Evolutionary conservation across 2,329 filamentous ascomycete genomes (phyloP).

Genomic region (Ceratocystis smalleyi): DNA sequence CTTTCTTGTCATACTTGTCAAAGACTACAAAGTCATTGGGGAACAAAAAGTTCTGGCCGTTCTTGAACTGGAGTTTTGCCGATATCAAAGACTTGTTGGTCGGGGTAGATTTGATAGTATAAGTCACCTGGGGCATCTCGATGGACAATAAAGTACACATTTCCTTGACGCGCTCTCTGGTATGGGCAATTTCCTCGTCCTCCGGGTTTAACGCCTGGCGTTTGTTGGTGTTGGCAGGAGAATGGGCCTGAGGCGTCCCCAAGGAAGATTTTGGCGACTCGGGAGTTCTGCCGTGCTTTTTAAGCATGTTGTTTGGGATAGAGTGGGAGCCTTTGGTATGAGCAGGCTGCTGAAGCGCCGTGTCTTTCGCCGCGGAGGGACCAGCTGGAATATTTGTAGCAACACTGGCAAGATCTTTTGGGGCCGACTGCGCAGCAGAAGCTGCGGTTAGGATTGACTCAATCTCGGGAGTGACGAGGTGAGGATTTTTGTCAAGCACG

Average conservation of each 20-base stretch:
- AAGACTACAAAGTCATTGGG: conserved; percentile 25
- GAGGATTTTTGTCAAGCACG: not conserved
- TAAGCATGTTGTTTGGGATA: not conserved
- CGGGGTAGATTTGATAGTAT: not conserved
- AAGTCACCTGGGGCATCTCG: not conserved
- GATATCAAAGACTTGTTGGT: not conserved
- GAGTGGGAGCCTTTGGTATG: not conserved
- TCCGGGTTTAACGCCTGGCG: not conserved
- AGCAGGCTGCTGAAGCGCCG: not conserved
- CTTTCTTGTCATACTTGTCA: conserved; percentile 22
- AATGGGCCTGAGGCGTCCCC: not conserved
- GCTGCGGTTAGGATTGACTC: not conserved
- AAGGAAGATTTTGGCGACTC: not conserved
- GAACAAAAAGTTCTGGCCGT: conserved; percentile 19
- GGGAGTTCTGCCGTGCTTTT: not conserved
- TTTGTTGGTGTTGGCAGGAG: not conserved
- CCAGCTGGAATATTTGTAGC: not conserved
- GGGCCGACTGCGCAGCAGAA: not conserved
- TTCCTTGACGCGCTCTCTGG: not conserved
- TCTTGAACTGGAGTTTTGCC: not conserved
- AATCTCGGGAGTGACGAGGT: not conserved
- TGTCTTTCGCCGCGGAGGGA: not conserved
- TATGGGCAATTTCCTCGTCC: not conserved
- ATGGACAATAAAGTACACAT: not conserved
- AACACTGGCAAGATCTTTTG: not conserved